phyloP scores from a whole-genome alignment of 2,329 filamentous ascomycete species.

The Claviceps arundinis region DNA sequence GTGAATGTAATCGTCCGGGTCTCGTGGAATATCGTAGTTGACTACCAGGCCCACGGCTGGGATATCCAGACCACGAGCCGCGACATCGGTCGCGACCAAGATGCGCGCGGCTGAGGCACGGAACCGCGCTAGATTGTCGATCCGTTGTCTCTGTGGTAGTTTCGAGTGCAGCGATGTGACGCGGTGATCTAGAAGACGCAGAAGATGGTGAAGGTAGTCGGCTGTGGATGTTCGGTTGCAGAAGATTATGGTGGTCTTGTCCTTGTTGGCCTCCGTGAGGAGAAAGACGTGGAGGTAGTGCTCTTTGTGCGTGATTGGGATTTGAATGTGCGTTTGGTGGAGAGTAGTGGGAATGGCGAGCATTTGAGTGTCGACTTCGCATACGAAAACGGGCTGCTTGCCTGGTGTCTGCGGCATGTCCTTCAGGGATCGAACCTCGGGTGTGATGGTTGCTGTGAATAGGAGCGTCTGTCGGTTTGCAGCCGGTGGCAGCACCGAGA shows the following conservation, averaged over 20 bases:
- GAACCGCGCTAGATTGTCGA: constrained; percentile 81
- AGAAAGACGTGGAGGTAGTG: constrained; percentile 88
- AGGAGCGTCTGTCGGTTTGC: constrained; percentile 78
- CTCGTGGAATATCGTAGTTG: constrained; percentile 92
- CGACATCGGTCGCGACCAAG: constrained; percentile 89
- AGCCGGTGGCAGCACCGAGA: constrained; percentile 67
- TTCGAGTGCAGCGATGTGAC: constrained; percentile 85
- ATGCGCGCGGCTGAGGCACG: constrained; percentile 79
- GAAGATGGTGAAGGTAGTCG: constrained; percentile 74
- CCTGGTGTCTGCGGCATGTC: constrained; percentile 55
- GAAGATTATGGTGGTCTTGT: constrained; percentile 80
- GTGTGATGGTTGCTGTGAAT: constrained; percentile 91
- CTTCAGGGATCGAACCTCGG: constrained; percentile 80
- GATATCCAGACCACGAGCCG: constrained; percentile 87
- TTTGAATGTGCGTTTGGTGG: constrained; percentile 71
- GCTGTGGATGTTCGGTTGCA: constrained; percentile 86
- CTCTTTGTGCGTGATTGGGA: constrained; percentile 85
- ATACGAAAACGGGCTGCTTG: constrained; percentile 71
- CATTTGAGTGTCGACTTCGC: constrained; percentile 66
- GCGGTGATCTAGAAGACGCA: constrained; percentile 75
- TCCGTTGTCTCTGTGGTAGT: constrained; percentile 72
- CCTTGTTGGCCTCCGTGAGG: constrained; percentile 59
- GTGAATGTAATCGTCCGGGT: constrained; percentile 95
- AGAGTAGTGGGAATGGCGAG: constrained; percentile 72
- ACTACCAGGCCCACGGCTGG: constrained; percentile 81